Percentiles rank a stretch among this genome's conserved stretches.
These are phyloP conservation scores for Myochromella boudieri DNA, from an alignment of 768 basidiomycete genomes.

Conservation along the genomic window DNA sequence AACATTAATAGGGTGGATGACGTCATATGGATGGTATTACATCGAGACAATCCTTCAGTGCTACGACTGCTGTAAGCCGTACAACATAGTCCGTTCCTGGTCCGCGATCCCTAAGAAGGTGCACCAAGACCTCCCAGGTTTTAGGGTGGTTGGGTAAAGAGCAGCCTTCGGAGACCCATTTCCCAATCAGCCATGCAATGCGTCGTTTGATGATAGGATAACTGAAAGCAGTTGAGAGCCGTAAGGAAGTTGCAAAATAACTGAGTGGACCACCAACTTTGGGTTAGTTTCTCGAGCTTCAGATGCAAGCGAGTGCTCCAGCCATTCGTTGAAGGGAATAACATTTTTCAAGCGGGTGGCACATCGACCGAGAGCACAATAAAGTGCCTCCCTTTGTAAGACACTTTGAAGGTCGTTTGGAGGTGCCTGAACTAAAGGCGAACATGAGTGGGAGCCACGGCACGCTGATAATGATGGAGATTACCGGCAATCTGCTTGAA, in stretches of 20 bases:
- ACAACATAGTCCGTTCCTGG: slow-evolving; percentile 82
- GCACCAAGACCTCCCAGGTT: slow-evolving; percentile 80
- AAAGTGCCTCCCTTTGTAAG: slow-evolving; percentile 82
- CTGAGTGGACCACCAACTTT: slow-evolving; percentile 51
- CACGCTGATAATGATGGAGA: background rate
- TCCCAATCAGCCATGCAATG: slow-evolving; percentile 92
- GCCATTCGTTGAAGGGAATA: slow-evolving; percentile 73
- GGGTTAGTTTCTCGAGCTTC: slow-evolving; percentile 64
- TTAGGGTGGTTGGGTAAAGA: slow-evolving; percentile 55
- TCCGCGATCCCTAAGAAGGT: slow-evolving; percentile 69
- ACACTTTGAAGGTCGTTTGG: slow-evolving; percentile 56
- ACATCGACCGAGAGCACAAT: slow-evolving; percentile 88
- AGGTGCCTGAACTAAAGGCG: slow-evolving; percentile 37
- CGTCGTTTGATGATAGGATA: slow-evolving; percentile 93
- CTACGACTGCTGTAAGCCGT: slow-evolving; percentile 78
- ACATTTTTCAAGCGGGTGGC: slow-evolving; percentile 56
- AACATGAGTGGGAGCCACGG: background rate
- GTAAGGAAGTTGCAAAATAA: background rate
- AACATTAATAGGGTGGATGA: slow-evolving; percentile 3
- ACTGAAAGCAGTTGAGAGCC: slow-evolving; percentile 36
- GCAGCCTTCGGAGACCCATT: slow-evolving; percentile 77
- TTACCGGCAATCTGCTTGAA: slow-evolving; percentile 65
- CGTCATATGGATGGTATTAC: slow-evolving; percentile 36
- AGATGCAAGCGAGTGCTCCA: slow-evolving; percentile 52
- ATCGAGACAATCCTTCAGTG: slow-evolving; percentile 81